A percentile compares a stretch with the other conserved stretches of the same genome.
Conservation (phyloP, 306 rosid genomes). For the Cyamopsis tetragonoloba region DNA sequence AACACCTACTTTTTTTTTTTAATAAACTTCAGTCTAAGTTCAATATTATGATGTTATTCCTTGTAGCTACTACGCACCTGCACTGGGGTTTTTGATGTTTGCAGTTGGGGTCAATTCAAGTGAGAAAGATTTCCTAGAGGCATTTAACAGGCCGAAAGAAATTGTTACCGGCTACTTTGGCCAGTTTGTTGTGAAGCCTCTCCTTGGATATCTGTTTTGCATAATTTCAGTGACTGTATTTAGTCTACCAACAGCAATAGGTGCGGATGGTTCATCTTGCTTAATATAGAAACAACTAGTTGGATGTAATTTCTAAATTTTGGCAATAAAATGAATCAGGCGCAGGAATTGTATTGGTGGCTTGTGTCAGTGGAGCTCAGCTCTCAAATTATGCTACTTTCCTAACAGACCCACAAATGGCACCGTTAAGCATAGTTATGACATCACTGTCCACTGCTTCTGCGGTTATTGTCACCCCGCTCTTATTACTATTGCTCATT, state of each 20-base stretch:
- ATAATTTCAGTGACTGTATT: conserved; percentile 49
- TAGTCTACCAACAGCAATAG: conserved; percentile 79
- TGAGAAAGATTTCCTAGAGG: conserved; percentile 81
- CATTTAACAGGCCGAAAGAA: conserved; percentile 73
- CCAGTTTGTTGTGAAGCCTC: conserved; percentile 75
- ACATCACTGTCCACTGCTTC: conserved; percentile 91
- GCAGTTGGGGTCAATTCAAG: conserved; percentile 97
- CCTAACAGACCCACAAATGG: conserved; percentile 82
- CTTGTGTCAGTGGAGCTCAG: conserved; percentile 97
- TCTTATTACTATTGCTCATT: conserved; percentile 77
- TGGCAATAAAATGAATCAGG: conserved; percentile 51
- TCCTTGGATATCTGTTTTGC: conserved; percentile 86
- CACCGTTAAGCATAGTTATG: conserved; percentile 94
- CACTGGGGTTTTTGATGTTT: conserved; percentile 95
- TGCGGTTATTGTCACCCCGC: conserved; percentile 81
- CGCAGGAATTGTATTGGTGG: conserved; percentile 87
- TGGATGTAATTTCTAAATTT: conserved; percentile 31
- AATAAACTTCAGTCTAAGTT: not conserved
- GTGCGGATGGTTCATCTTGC: conserved; percentile 47
- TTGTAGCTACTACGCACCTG: conserved; percentile 91
- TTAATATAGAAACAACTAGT: conserved; percentile 5
- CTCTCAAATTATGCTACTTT: conserved; percentile 92
- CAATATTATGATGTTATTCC: not conserved
- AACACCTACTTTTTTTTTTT: not conserved
- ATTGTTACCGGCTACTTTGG: conserved; percentile 81